Conservation (phyloP, 1,284 basidiomycete species). For the Heterobasidion parviporum region DNA sequence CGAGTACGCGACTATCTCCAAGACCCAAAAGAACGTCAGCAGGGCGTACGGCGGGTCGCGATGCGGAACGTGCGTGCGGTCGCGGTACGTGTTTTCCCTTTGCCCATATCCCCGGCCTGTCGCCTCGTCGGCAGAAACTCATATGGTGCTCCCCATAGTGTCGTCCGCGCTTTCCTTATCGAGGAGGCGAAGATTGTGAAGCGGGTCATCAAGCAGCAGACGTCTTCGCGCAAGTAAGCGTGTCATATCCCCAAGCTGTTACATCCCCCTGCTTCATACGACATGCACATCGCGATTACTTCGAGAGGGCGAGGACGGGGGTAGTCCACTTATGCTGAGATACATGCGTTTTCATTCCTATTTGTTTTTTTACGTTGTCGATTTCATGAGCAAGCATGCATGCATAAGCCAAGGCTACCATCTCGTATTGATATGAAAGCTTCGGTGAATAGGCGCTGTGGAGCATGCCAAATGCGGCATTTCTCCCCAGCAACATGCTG, state of each 20-base stretch:
- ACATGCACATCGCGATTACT: background rate
- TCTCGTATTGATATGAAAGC: background rate
- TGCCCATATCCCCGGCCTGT: background rate
- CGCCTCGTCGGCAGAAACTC: background rate
- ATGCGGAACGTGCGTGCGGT: conserved; percentile 89
- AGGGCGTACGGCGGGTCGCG: conserved; percentile 94
- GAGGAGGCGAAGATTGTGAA: conserved; percentile 99
- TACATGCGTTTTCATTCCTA: background rate
- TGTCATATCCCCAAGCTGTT: background rate
- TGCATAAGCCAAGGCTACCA: background rate
- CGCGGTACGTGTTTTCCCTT: conserved; percentile 58
- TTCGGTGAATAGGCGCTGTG: no score
- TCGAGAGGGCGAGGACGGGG: background rate
- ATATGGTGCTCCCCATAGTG: conserved; percentile 37
- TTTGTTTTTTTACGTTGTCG: background rate
- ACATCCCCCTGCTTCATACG: background rate
- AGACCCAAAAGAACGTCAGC: conserved; percentile 91
- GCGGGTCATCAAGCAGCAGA: conserved; percentile 92
- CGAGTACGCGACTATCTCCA: conserved; percentile 89
- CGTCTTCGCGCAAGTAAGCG: conserved; percentile 12
- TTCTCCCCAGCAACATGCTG: background rate
- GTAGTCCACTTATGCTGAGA: background rate
- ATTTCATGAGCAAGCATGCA: background rate
- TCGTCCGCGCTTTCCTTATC: conserved; percentile 97
- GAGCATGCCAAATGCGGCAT: background rate